Base-by-base conservation (phyloP, 108 stramenopile species). In the Schizochytrium sp. region DNA sequence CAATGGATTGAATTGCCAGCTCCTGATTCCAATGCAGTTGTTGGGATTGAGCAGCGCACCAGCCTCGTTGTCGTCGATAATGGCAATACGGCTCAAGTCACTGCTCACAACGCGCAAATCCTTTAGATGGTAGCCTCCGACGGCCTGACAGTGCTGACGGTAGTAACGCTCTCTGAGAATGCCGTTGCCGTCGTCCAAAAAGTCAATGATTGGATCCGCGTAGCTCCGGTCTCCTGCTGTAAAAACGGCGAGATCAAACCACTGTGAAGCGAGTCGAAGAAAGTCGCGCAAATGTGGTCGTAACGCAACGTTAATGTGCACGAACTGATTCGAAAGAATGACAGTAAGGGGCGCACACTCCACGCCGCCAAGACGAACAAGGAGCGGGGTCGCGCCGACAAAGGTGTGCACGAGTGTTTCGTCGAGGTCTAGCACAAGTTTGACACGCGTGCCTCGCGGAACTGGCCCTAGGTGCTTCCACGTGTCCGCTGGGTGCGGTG, bases 181-280 rank as follows among this genome's bases (percentile, higher is more conserved):
- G 10, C 76, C 76, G 76, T 45, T 14, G 45, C 51, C 48, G 43
- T 53, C 51, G 25, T 83, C 76, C 43, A 83, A 16, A 18, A 53
- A 83, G 51, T 83, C 51, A 53, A 83, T 83, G 23, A 83, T 83
- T 6, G 76, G 76, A 53, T 83, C 76, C 6, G 76, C 76, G 76
- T 83, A 83, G 76, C 76, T 53, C 0, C 76, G 76, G 16, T 83
- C 76, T 12, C 76, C 76, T 10, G 76, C 76, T 16, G 76, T 83
- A 45, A 53, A 83, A 14, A 83, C 51, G n/a, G 51, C 76, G 25
- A 83, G 51, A 16, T 83, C 76, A 4, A 83, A 83, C 45, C 76
- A 53, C n/a, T 47, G 51, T 45, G 45, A 53, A 12, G 51, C n/a
- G 16, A 53, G n/a, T 0, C 48, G 45, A 14, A 83, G 23, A 4